Evolutionary conservation across 2,329 filamentous ascomycete species (phyloP).

Genomic region (Talaromyces sp.): DNA sequence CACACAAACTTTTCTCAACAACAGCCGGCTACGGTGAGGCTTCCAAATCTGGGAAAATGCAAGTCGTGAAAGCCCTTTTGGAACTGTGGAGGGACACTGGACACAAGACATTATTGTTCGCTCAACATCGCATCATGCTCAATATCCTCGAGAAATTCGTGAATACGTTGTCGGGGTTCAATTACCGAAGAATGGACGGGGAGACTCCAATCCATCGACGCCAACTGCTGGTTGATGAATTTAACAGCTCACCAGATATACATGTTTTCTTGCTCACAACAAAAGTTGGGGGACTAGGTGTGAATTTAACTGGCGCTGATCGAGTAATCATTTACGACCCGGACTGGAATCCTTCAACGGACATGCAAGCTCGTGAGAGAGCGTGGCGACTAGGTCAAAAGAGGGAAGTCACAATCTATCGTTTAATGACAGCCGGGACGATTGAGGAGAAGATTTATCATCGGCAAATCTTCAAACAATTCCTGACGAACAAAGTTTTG

Average conservation of each 20-base stretch:
- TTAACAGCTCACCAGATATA: slow-evolving; percentile 74
- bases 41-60: slow-evolving; percentile 87
- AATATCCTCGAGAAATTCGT: slow-evolving; percentile 87
- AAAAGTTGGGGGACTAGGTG: slow-evolving; percentile 86
- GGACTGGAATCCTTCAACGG: slow-evolving; percentile 97
- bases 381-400: slow-evolving; percentile 96
- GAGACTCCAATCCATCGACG: slow-evolving; percentile 80
- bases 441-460: slow-evolving; percentile 99
- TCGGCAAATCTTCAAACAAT: slow-evolving; percentile 97
- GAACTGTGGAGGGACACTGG: slow-evolving; percentile 87
- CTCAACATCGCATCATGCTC: slow-evolving; percentile 90
- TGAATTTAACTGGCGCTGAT: slow-evolving; percentile 91
- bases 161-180: slow-evolving; percentile 60
- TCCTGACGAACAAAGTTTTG: slow-evolving; percentile 91
- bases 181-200: slow-evolving; percentile 88
- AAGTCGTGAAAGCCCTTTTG: slow-evolving; percentile 81
- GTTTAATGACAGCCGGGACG: slow-evolving; percentile 94
- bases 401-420: slow-evolving; percentile 89
- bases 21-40: slow-evolving; percentile 69
- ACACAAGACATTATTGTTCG: slow-evolving; percentile 90
- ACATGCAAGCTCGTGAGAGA: slow-evolving; percentile 88
- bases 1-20: slow-evolving; percentile 56
- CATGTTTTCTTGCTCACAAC: slow-evolving; percentile 92
- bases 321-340: slow-evolving; percentile 98
- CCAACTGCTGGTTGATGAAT: slow-evolving; percentile 86